Conservation (phyloP, 202 grass and related monocot species). For the Saccharum hybrid region DNA sequence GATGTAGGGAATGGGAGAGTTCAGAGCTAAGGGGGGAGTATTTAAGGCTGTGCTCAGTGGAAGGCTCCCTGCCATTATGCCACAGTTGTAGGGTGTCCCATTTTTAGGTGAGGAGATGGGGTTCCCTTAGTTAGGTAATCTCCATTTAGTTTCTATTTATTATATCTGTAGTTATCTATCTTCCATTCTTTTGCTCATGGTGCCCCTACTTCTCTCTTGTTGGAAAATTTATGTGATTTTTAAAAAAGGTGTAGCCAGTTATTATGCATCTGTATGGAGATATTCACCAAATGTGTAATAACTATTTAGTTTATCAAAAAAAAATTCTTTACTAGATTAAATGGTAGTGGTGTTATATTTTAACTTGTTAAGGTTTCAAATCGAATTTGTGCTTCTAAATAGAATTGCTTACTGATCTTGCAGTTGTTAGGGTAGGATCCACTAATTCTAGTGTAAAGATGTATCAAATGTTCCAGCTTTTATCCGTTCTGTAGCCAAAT, state of each 20-base stretch:
- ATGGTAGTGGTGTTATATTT: neutral
- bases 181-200: neutral
- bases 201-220: neutral
- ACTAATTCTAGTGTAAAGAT: neutral
- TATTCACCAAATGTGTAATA: conserved; percentile 9
- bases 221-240: neutral
- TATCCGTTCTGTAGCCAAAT: neutral
- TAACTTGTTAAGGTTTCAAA: neutral
- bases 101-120: conserved; percentile 17
- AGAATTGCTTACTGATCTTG: conserved; percentile 25
- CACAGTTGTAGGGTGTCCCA: neutral
- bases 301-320: neutral
- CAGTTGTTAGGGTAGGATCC: neutral
- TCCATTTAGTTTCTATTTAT: neutral
- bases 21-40: neutral
- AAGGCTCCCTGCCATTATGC: conserved; percentile 19
- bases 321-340: neutral
- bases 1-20: neutral
- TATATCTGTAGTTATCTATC: neutral
- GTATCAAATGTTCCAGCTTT: neutral
- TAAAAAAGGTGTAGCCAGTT: neutral
- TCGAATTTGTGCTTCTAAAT: neutral
- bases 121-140: conserved; percentile 10
- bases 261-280: neutral
- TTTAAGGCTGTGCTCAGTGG: neutral